Evolutionary conservation across 176 grass and related monocot species (phyloP).

Genomic region (Eleusine coracana): DNA sequence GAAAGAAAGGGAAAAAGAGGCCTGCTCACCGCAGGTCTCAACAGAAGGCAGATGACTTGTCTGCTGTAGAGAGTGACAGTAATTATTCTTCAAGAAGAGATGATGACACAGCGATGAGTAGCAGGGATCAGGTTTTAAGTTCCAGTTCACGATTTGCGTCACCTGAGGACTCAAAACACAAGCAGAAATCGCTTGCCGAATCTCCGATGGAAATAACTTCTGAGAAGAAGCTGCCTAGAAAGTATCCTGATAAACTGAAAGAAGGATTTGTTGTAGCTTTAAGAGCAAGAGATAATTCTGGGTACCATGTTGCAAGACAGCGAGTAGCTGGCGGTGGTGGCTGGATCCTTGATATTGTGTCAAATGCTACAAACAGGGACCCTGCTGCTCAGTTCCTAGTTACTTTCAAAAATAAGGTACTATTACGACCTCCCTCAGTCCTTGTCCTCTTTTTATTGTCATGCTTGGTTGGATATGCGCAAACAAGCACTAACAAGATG

Average conservation of each 20-base stretch:
- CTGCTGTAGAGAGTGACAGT: conserved; percentile 71
- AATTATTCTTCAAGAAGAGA: conserved; percentile 58
- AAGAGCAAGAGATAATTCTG: conserved; percentile 63
- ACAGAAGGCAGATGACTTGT: conserved; percentile 74
- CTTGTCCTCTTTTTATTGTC: neutral
- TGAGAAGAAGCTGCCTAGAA: conserved; percentile 55
- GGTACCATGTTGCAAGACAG: conserved; percentile 77
- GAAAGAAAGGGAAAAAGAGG: conserved; percentile 98
- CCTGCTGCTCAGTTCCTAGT: conserved; percentile 94
- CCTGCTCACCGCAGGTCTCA: conserved; percentile 78
- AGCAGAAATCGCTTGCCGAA: conserved; percentile 68
- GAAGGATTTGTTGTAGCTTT: conserved; percentile 91
- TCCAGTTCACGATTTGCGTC: conserved; percentile 97
- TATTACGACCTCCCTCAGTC: neutral
- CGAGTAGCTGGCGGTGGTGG: conserved; percentile 72
- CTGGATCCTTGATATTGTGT: conserved; percentile 88
- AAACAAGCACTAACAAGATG: conserved; percentile 14
- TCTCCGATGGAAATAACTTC: conserved; percentile 71
- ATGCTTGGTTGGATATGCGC: conserved; percentile 18
- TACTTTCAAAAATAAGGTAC: conserved; percentile 78
- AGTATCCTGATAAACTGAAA: conserved; percentile 61
- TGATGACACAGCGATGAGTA: conserved; percentile 75
- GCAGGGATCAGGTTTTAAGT: conserved; percentile 78
- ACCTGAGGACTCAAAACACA: conserved; percentile 80
- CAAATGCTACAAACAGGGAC: conserved; percentile 86